Percentiles rank a stretch among this genome's conserved stretches.
Conservation (phyloP, 495 filamentous ascomycete species). For the Neurospora cerealis region DNA sequence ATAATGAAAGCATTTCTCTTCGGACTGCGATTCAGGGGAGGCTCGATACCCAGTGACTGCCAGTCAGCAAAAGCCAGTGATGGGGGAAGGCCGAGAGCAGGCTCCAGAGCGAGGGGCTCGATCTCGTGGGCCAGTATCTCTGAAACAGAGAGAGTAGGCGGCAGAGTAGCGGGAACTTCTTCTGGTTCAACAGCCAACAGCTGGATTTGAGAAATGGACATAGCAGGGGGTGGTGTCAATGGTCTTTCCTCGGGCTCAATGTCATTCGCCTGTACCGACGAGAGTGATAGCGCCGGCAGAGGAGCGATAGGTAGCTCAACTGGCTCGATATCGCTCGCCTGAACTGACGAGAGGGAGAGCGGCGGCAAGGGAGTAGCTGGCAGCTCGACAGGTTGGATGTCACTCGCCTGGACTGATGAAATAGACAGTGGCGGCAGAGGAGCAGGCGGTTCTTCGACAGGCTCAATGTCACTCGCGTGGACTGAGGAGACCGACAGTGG, state of each 20-base stretch:
- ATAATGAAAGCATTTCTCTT: conserved; percentile 39
- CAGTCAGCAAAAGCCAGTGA: conserved; percentile 39
- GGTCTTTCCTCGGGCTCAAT: conserved; percentile 8
- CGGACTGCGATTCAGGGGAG: conserved; percentile 36
- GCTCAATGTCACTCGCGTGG: conserved; percentile 34
- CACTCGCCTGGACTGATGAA: not conserved
- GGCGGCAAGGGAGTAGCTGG: not conserved
- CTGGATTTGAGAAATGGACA: conserved; percentile 13
- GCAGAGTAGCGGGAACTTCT: not conserved
- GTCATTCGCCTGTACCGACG: conserved; percentile 6
- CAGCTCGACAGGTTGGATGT: not conserved
- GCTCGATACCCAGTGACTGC: conserved; percentile 39
- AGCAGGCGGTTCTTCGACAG: conserved; percentile 18
- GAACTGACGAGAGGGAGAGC: conserved; percentile 5
- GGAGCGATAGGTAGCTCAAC: conserved; percentile 1
- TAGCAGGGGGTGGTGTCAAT: conserved; percentile 3
- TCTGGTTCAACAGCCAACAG: conserved; percentile 12
- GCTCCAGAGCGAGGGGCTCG: not conserved
- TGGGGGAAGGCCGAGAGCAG: conserved; percentile 3
- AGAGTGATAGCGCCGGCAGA: conserved; percentile 8
- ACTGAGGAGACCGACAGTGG: not conserved
- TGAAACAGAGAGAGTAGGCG: not conserved
- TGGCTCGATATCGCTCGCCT: conserved; percentile 25
- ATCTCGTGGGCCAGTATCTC: conserved; percentile 5
- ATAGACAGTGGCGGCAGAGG: not conserved